Evolutionary conservation across 441 rosid species (phyloP).

Genomic region (Breynia disticha): DNA sequence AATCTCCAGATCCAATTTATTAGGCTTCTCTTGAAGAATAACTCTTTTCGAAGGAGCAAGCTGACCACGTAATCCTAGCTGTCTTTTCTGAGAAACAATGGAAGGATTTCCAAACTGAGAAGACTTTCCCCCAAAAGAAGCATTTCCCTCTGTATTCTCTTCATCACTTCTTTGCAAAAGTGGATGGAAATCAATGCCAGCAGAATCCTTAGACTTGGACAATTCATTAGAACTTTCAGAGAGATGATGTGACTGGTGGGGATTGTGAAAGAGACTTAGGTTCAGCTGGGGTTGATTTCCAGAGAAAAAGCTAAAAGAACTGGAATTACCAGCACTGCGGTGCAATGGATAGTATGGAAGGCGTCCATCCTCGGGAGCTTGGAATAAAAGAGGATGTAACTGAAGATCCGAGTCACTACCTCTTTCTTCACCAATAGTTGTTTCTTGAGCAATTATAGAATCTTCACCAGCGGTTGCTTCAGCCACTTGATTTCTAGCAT

Average conservation of each 20-base stretch:
- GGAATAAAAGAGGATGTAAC: constrained; percentile 92
- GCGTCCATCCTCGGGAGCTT: constrained; percentile 50
- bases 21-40: constrained; percentile 32
- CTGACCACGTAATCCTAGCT: too few relatives aligned
- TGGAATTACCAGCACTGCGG: constrained; percentile 29
- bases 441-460: too few relatives aligned
- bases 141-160: constrained; percentile 26
- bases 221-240: constrained; percentile 31
- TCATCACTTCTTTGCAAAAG: constrained; percentile 61
- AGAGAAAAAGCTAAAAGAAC: constrained; percentile 67
- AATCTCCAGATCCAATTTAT: constrained; percentile 60
- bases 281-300: constrained; percentile 71
- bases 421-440: constrained; percentile 28
- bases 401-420: constrained; percentile 47
- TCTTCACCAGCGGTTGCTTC: constrained; percentile 28
- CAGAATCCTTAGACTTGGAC: constrained; percentile 33
- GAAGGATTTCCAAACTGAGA: constrained; percentile 26
- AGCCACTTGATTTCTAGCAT: constrained; percentile 23
- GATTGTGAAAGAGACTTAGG: constrained; percentile 66
- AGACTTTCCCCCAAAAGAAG: constrained; percentile 29
- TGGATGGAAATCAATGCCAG: constrained; percentile 78
- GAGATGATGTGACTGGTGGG: constrained; percentile 32
- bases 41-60: constrained; percentile 20
- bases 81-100: constrained; percentile 22
- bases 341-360: constrained; percentile 45